Conservation (phyloP, 768 basidiomycete species). For the Tubosaeta sp. region DNA sequence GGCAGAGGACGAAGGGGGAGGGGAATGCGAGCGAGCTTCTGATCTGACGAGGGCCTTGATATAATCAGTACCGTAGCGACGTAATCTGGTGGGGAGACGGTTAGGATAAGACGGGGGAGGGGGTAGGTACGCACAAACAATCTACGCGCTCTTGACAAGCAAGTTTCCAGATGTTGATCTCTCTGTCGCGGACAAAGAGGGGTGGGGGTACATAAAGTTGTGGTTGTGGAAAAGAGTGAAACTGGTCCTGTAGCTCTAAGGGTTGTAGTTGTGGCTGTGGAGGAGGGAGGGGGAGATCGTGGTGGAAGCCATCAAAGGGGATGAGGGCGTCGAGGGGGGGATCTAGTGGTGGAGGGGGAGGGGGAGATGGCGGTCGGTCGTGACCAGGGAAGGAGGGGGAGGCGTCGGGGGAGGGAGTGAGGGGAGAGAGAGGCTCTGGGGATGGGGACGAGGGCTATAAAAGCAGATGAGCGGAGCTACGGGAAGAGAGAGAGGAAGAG, state of each 20-base stretch:
- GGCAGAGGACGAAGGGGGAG: background rate
- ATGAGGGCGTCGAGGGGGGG: conserved; percentile 25
- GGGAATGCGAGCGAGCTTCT: conserved; percentile 15
- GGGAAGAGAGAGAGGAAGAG: background rate
- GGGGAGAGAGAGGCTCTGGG: conserved; percentile 1
- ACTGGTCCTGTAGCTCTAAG: conserved; percentile 24
- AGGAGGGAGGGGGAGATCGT: conserved; percentile 9
- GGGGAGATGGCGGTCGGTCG: background rate
- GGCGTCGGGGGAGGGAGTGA: conserved; percentile 15
- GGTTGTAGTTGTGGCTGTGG: conserved; percentile 12
- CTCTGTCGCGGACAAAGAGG: conserved; percentile 29
- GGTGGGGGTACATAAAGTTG: conserved; percentile 29
- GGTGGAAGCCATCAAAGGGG: conserved; percentile 23
- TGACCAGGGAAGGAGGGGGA: conserved; percentile 6
- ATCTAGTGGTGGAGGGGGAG: conserved; percentile 12
- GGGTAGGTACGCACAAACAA: conserved; percentile 22
- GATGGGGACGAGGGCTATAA: background rate
- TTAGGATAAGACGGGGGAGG: background rate
- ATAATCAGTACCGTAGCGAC: conserved; percentile 30
- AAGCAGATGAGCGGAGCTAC: background rate
- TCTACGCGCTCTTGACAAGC: conserved; percentile 34
- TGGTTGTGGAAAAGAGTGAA: conserved; percentile 21
- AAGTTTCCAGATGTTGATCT: conserved; percentile 34
- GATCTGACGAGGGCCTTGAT: conserved; percentile 32
- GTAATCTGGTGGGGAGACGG: conserved; percentile 19